These are phyloP conservation scores for Cercospora zeina DNA, from an alignment of 2,329 filamentous ascomycete species.

Conservation along the genomic window DNA sequence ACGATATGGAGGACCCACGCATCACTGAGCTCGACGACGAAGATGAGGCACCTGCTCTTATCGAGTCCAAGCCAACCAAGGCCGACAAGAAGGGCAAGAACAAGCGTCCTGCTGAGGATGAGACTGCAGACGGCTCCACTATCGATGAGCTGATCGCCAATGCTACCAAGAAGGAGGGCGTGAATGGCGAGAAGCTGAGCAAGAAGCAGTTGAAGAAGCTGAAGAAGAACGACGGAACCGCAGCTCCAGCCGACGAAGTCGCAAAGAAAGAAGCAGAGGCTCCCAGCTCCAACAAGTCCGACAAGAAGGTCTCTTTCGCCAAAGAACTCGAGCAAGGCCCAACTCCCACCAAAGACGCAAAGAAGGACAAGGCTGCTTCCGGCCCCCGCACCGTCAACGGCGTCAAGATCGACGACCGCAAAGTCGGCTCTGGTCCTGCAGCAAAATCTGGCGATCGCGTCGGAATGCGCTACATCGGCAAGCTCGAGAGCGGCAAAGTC, in stretches of 20 bases:
- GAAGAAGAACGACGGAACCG: conserved; percentile 96
- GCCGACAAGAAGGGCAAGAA: conserved; percentile 88
- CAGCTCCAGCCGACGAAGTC: conserved; percentile 51
- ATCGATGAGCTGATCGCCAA: conserved; percentile 87
- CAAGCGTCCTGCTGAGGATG: conserved; percentile 81
- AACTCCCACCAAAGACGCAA: conserved; percentile 62
- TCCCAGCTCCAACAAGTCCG: conserved; percentile 56
- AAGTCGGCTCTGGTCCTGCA: conserved; percentile 77
- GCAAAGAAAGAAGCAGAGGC: conserved; percentile 60
- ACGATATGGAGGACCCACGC: conserved; percentile 32
- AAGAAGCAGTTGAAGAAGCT: conserved; percentile 99
- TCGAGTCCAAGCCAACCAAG: conserved; percentile 55
- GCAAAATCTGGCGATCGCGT: conserved; percentile 90
- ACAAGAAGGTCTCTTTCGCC: conserved; percentile 98
- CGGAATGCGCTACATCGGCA: conserved; percentile 96
- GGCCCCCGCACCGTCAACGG: conserved; percentile 80
- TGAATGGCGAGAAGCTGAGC: conserved; percentile 73
- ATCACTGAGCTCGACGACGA: conserved; percentile 33
- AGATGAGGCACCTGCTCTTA: conserved; percentile 57
- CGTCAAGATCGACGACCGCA: conserved; percentile 94
- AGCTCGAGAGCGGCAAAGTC: conserved; percentile 84
- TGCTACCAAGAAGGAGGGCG: conserved; percentile 54
- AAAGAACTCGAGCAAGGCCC: conserved; percentile 98
- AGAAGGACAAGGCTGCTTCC: conserved; percentile 55
- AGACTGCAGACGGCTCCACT: conserved; percentile 57